Conservation (phyloP, 2,329 filamentous ascomycete genomes). For the Dothideomycetes sp. region DNA sequence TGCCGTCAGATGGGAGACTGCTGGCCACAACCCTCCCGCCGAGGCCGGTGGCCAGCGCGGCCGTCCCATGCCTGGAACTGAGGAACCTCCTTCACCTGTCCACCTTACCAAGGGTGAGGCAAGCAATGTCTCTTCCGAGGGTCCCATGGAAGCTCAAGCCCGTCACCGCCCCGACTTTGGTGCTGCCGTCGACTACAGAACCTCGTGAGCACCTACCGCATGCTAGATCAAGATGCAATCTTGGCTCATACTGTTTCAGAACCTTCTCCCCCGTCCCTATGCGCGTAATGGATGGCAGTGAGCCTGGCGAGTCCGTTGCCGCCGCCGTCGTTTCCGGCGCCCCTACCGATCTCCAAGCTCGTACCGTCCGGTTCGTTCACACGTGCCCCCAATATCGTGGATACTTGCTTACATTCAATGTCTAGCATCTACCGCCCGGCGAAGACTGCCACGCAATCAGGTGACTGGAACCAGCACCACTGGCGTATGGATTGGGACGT, state of each 20-base stretch:
- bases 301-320: constrained; percentile 63
- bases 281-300: constrained; percentile 82
- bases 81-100: constrained; percentile 15
- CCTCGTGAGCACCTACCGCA: constrained; percentile 58
- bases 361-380: constrained; percentile 71
- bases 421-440: constrained; percentile 79
- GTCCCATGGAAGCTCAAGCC: constrained; percentile 41
- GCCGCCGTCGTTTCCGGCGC: constrained; percentile 86
- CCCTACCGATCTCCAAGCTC: constrained; percentile 84
- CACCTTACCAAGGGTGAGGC: constrained; percentile 28
- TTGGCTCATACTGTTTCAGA: constrained; percentile 40
- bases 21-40: constrained; percentile 27
- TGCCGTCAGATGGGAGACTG: constrained; percentile 20
- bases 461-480: constrained; percentile 69
- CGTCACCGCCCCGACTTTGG: constrained; percentile 73
- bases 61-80: constrained; percentile 5
- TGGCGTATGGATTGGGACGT: constrained; percentile 99
- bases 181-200: constrained; percentile 74
- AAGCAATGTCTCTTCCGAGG: constrained; percentile 44
- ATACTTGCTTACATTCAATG: constrained; percentile 4
- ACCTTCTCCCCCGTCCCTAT: constrained; percentile 86
- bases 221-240: background rate
- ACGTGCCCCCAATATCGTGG: constrained; percentile 15
- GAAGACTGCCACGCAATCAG: constrained; percentile 95
- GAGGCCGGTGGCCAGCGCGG: constrained; percentile 21